These are phyloP conservation scores for Eucalyptus regnans DNA, from an alignment of 345 rosid genomes.

Conservation along the genomic window DNA sequence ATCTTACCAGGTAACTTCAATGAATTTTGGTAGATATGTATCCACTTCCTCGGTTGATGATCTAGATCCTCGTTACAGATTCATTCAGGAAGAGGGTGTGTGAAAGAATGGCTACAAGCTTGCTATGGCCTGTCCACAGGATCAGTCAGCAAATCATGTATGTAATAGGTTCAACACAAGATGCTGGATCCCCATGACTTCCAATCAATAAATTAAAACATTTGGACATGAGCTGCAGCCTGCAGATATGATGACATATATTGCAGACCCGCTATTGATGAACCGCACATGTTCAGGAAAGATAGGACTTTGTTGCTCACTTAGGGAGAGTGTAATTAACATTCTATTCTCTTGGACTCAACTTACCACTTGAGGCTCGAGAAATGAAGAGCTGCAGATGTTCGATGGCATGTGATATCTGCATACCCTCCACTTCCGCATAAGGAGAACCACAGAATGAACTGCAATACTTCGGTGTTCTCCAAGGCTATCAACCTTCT, in stretches of 20 bases:
- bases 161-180: neutral
- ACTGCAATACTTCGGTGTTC: conserved; percentile 94
- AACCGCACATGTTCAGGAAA: neutral
- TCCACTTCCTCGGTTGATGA: neutral
- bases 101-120: neutral
- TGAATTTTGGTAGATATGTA: neutral
- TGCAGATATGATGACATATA: neutral
- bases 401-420: neutral
- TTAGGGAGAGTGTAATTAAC: neutral
- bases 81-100: neutral
- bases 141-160: neutral
- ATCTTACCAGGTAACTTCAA: neutral
- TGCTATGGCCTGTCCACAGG: neutral
- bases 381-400: neutral
- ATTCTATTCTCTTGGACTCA: neutral
- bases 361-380: neutral
- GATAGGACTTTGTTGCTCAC: neutral
- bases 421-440: conserved; percentile 39
- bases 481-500: conserved; percentile 89
- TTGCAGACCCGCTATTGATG: neutral
- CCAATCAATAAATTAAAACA: neutral
- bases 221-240: neutral
- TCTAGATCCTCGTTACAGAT: neutral
- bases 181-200: neutral
- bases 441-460: conserved; percentile 80